Evolutionary conservation across 2,329 filamentous ascomycete genomes (phyloP).

Genomic region (Cordyceps cicadae): DNA sequence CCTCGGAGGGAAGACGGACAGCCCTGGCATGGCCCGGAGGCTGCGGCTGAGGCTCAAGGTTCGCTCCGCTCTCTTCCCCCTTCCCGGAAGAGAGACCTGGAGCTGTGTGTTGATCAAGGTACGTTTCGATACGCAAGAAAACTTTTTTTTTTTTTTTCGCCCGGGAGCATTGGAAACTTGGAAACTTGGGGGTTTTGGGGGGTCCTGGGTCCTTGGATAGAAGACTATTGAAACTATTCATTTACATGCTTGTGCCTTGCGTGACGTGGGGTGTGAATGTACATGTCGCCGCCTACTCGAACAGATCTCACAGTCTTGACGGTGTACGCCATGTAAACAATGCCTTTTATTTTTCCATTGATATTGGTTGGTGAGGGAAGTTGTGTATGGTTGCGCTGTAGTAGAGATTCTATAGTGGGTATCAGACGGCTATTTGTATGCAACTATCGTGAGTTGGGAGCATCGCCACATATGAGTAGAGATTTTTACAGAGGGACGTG

Average conservation of each 20-base stretch:
- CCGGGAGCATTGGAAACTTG: constrained; percentile 18
- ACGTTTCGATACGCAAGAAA: neutral
- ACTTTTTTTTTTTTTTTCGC: constrained; percentile 11
- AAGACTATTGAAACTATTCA: constrained; percentile 45
- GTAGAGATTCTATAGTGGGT: too few relatives aligned
- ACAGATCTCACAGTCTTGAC: neutral
- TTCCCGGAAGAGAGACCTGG: neutral
- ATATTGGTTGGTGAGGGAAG: too few relatives aligned
- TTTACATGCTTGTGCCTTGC: constrained; percentile 13
- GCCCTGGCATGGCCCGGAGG: neutral
- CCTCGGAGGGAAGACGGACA: constrained; percentile 17
- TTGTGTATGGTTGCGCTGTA: too few relatives aligned
- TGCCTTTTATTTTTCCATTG: too few relatives aligned
- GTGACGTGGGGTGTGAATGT: too few relatives aligned
- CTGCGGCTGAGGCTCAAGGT: neutral
- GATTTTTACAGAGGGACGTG: neutral
- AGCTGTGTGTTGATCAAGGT: neutral
- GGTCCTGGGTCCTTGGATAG: constrained; percentile 28
- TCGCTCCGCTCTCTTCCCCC: neutral
- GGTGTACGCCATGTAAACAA: too few relatives aligned
- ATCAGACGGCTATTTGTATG: too few relatives aligned
- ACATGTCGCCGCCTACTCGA: too few relatives aligned
- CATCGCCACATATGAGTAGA: neutral
- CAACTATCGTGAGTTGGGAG: too few relatives aligned
- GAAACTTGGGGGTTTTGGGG: too few relatives aligned